Conservation (phyloP, 768 basidiomycete genomes). For the Agrocybe praecox region DNA sequence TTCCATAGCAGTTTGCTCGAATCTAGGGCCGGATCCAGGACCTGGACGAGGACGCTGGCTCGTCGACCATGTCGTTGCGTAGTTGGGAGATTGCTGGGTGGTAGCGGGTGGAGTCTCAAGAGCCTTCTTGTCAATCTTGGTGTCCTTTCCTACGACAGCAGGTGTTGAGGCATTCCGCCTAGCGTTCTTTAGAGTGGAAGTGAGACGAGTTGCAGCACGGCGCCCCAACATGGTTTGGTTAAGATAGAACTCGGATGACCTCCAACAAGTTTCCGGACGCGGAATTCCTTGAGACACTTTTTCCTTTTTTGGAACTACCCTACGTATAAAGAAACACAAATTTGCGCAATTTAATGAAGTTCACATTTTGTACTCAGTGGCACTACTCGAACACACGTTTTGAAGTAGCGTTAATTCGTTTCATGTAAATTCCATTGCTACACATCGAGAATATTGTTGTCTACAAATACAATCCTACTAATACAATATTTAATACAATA, state of each 20-base stretch:
- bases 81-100: conserved; percentile 81
- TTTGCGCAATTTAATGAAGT: too few species aligned
- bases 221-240: conserved; percentile 42
- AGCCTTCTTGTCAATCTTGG: conserved; percentile 18
- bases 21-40: conserved; percentile 68
- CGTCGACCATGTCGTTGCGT: conserved; percentile 81
- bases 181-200: conserved; percentile 27
- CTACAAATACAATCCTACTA: neutral
- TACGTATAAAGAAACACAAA: too few species aligned
- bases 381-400: too few species aligned
- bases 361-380: too few species aligned
- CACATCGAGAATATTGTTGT: too few species aligned
- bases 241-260: conserved; percentile 3
- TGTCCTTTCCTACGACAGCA: conserved; percentile 26
- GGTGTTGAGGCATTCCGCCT: conserved; percentile 30
- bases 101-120: conserved; percentile 28
- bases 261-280: conserved; percentile 7
- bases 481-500: neutral
- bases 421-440: too few species aligned
- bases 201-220: conserved; percentile 34
- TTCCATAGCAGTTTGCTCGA: conserved; percentile 89
- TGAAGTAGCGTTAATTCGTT: too few species aligned
- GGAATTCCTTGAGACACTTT: conserved; percentile 1
- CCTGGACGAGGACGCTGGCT: conserved; percentile 74
- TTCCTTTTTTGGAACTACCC: conserved; percentile 9